These are phyloP conservation scores for Nelumbo lutea DNA, from an alignment of 164 flowering plant species.

Conservation along the genomic window DNA sequence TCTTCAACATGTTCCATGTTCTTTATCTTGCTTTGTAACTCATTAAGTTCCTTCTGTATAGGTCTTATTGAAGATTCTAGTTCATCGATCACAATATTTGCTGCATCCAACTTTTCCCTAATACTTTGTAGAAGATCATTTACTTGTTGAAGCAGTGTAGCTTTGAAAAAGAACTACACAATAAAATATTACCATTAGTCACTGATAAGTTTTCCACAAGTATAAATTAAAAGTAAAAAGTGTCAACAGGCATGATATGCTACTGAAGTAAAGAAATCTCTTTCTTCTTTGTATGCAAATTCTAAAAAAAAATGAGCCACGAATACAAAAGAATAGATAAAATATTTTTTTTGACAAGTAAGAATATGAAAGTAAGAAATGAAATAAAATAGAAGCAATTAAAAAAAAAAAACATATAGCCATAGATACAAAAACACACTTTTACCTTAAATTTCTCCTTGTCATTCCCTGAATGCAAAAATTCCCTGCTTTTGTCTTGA, in stretches of 20 bases:
- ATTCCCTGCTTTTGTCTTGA: conserved; percentile 98
- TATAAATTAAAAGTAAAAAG: neutral
- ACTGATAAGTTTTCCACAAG: neutral
- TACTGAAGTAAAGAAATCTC: neutral
- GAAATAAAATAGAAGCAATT: too few relatives aligned
- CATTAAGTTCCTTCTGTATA: conserved; percentile 53
- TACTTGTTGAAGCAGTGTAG: conserved; percentile 92
- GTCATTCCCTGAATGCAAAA: conserved; percentile 92
- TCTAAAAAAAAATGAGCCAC: neutral
- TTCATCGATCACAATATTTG: conserved; percentile 48
- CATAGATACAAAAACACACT: neutral
- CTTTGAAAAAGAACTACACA: conserved; percentile 89
- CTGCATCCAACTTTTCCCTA: conserved; percentile 34
- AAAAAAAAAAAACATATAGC: too few relatives aligned
- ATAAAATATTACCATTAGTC: conserved; percentile 11
- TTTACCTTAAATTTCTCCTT: conserved; percentile 92
- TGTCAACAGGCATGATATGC: neutral
- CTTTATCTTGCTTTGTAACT: conserved; percentile 68
- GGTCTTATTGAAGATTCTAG: conserved; percentile 69
- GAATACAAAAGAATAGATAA: too few relatives aligned
- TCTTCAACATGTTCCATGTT: conserved; percentile 87
- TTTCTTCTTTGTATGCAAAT: neutral
- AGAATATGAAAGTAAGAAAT: too few relatives aligned
- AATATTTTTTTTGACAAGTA: too few relatives aligned
- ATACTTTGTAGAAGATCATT: conserved; percentile 57